Evolutionary conservation across 371 early-diverging fungal genomes (phyloP).

Genomic region (Circinella umbellata): DNA sequence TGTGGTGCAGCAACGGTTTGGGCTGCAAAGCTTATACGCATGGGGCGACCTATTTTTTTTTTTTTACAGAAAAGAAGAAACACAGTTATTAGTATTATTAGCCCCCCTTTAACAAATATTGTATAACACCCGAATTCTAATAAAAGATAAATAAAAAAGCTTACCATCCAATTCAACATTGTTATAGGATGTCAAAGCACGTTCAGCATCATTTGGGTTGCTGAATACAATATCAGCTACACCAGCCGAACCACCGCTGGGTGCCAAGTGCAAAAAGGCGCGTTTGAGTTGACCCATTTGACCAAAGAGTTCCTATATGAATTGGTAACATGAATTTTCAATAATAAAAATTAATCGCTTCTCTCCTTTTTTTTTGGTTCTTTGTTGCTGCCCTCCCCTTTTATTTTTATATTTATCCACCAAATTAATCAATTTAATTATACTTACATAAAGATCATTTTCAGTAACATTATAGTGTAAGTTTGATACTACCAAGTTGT

Average conservation of each 20-base stretch:
- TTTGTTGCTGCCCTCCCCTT: background rate
- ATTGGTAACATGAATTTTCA: too few relatives aligned
- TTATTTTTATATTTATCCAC: background rate
- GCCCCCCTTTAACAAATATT: too few relatives aligned
- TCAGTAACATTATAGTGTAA: slow-evolving; percentile 69
- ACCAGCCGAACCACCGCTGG: slow-evolving; percentile 67
- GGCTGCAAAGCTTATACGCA: slow-evolving; percentile 44
- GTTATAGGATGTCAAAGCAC: slow-evolving; percentile 59
- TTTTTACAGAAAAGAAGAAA: too few relatives aligned
- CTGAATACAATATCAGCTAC: slow-evolving; percentile 65
- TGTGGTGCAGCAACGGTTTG: slow-evolving; percentile 15
- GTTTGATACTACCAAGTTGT: slow-evolving; percentile 58
- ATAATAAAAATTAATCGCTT: background rate
- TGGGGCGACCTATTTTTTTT: slow-evolving; percentile 49
- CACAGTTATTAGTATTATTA: too few relatives aligned
- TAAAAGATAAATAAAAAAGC: background rate
- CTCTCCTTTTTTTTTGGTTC: background rate
- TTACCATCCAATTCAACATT: slow-evolving; percentile 69
- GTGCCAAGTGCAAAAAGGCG: slow-evolving; percentile 60
- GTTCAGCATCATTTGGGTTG: slow-evolving; percentile 52
- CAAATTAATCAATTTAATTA: too few relatives aligned
- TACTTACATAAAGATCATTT: slow-evolving; percentile 69
- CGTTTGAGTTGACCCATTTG: slow-evolving; percentile 56
- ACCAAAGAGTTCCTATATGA: slow-evolving; percentile 56
- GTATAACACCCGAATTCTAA: background rate